These are phyloP conservation scores for Saprolegnia parasitica DNA, from an alignment of 352 stramenopile genomes.

Conservation along the genomic window DNA sequence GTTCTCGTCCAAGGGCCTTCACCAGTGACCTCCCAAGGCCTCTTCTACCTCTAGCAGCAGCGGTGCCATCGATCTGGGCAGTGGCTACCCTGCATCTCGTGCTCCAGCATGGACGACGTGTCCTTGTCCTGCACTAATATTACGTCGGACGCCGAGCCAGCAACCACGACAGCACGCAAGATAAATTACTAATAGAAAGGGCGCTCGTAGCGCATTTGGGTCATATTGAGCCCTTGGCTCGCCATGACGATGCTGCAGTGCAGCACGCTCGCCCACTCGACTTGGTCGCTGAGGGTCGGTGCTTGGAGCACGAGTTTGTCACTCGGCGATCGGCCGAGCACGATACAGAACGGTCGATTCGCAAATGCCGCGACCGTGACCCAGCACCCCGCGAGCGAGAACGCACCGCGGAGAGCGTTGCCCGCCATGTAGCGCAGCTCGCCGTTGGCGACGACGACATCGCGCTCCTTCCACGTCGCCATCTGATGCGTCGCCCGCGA, in stretches of 20 bases:
- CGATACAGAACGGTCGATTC: constrained; percentile 67
- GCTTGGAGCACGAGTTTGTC: constrained; percentile 82
- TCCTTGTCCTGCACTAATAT: too few relatives aligned
- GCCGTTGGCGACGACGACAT: constrained; percentile 73
- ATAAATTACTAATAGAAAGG: constrained; percentile 30
- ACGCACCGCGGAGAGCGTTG: constrained; percentile 65
- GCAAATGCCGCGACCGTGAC: constrained; percentile 76
- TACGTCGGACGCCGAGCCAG: too few relatives aligned
- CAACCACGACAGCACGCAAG: not conserved
- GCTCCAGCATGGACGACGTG: too few relatives aligned
- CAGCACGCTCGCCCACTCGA: constrained; percentile 82
- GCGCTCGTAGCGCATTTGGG: not conserved
- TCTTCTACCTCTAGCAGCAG: too few relatives aligned
- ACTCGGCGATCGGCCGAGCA: constrained; percentile 73
- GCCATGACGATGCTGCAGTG: constrained; percentile 86
- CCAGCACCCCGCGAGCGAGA: constrained; percentile 79
- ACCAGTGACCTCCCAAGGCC: too few relatives aligned
- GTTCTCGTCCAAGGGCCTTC: too few relatives aligned
- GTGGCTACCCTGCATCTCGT: too few relatives aligned
- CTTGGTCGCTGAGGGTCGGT: constrained; percentile 59
- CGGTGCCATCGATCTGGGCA: too few relatives aligned
- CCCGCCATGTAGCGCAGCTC: constrained; percentile 72
- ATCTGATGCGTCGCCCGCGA: constrained; percentile 61
- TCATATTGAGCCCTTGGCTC: constrained; percentile 63
- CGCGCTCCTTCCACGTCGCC: constrained; percentile 82